Evolutionary conservation across 2,329 filamentous ascomycete species (phyloP).

Genomic region (Chaetomiaceae sp.): DNA sequence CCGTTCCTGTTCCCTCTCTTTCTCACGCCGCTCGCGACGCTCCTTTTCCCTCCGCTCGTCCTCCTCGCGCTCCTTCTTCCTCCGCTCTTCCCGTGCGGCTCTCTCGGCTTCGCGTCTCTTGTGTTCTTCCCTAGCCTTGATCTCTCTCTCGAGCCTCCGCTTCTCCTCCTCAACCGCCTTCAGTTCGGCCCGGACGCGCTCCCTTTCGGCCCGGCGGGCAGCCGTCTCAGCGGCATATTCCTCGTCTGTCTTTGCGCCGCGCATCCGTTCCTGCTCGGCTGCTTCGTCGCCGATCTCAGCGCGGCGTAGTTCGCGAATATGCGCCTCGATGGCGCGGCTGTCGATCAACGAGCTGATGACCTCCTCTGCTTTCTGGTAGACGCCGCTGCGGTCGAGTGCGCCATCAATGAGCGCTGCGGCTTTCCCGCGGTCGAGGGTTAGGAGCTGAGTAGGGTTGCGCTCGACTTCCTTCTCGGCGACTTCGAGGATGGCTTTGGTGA

Average conservation of each 20-base stretch:
- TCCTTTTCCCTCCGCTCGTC: slow-evolving; percentile 39
- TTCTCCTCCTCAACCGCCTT: slow-evolving; percentile 59
- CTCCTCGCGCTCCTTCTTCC: slow-evolving; percentile 35
- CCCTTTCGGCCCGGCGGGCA: slow-evolving; percentile 55
- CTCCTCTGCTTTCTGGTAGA: slow-evolving; percentile 67
- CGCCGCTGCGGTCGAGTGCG: slow-evolving; percentile 68
- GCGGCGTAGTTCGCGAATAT: slow-evolving; percentile 63
- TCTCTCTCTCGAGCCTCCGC: slow-evolving; percentile 52
- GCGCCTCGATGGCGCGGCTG: slow-evolving; percentile 61
- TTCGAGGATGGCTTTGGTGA: slow-evolving; percentile 62
- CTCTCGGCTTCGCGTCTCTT: slow-evolving; percentile 34
- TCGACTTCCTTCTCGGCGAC: slow-evolving; percentile 72
- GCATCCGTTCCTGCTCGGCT: slow-evolving; percentile 59
- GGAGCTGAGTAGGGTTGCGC: slow-evolving; percentile 64
- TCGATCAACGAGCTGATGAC: slow-evolving; percentile 66
- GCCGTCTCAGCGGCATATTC: slow-evolving; percentile 67
- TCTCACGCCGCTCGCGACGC: slow-evolving; percentile 32
- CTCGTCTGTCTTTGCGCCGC: slow-evolving; percentile 68
- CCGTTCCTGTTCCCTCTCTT: slow-evolving; percentile 32
- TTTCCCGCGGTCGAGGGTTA: slow-evolving; percentile 69
- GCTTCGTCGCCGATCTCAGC: slow-evolving; percentile 66
- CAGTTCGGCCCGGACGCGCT: slow-evolving; percentile 57
- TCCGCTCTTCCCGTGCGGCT: slow-evolving; percentile 31
- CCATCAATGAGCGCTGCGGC: slow-evolving; percentile 73
- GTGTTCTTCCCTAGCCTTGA: slow-evolving; percentile 44